Evolutionary conservation across 2,329 filamentous ascomycete species (phyloP).

Genomic region (Aspergillus pseudoglaucus): DNA sequence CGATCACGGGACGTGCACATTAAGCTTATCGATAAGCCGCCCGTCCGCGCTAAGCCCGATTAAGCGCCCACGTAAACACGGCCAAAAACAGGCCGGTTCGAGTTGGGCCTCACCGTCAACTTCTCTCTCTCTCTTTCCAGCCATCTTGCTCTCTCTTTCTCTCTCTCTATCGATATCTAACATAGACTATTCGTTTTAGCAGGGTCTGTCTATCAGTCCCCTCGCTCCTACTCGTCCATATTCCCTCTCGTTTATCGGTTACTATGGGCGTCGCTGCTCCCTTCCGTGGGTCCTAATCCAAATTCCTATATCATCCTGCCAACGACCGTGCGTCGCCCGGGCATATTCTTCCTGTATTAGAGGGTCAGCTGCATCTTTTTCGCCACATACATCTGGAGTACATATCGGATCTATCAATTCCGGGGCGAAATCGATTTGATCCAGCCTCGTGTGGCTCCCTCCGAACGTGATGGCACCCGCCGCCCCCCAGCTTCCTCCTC

Average conservation of each 20-base stretch:
- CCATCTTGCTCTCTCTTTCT: slow-evolving; percentile 5
- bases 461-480: slow-evolving; percentile 38
- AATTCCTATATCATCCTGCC: neutral
- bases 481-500: slow-evolving; percentile 56
- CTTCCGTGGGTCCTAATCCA: slow-evolving; percentile 1
- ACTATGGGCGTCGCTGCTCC: slow-evolving; percentile 4
- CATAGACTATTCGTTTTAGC: neutral
- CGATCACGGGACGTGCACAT: slow-evolving; percentile 14
- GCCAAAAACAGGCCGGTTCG: slow-evolving; percentile 18
- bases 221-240: slow-evolving; percentile 2
- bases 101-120: slow-evolving; percentile 30
- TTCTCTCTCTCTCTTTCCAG: slow-evolving; percentile 10
- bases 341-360: neutral
- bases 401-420: neutral
- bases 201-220: neutral
- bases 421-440: neutral
- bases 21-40: slow-evolving; percentile 39
- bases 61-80: slow-evolving; percentile 31
- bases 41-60: slow-evolving; percentile 28
- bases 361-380: neutral
- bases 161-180: neutral
- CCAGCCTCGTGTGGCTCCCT: slow-evolving; percentile 1
- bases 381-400: neutral
- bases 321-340: slow-evolving; percentile 1
- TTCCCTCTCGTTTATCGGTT: slow-evolving; percentile 3